Evolutionary conservation across 139 green algal genomes (phyloP).

Genomic region (Desmodesmus armatus): DNA sequence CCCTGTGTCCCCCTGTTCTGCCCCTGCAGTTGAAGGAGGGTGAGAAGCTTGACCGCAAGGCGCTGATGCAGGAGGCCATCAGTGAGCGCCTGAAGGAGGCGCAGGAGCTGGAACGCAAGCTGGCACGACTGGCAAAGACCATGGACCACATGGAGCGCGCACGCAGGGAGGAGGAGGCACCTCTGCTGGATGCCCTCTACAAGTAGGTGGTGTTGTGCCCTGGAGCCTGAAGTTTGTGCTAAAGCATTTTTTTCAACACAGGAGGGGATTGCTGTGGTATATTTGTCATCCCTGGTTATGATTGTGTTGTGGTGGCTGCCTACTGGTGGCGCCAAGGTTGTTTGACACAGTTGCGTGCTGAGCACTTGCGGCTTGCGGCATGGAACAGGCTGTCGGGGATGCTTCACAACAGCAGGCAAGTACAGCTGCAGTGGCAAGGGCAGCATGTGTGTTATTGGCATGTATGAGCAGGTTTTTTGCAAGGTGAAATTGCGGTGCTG

Average conservation of each 20-base stretch:
- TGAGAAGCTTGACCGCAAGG: constrained; percentile 83
- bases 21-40: constrained; percentile 70
- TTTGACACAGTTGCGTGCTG: too few relatives aligned
- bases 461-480: not conserved
- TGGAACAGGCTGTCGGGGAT: too few relatives aligned
- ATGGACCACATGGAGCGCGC: constrained; percentile 98
- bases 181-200: constrained; percentile 66
- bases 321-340: too few relatives aligned
- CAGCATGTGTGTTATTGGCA: too few relatives aligned
- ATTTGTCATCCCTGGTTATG: not conserved
- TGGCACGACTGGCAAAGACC: constrained; percentile 73
- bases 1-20: not conserved
- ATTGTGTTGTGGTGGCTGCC: not conserved
- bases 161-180: constrained; percentile 91
- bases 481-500: too few relatives aligned
- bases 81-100: constrained; percentile 73
- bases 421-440: too few relatives aligned
- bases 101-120: constrained; percentile 87
- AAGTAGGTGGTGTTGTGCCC: too few relatives aligned
- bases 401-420: too few relatives aligned
- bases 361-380: too few relatives aligned
- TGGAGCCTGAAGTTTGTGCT: too few relatives aligned
- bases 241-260: constrained; percentile 32
- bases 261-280: not conserved
- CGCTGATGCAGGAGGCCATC: constrained; percentile 76